Evolutionary conservation across 345 rosid genomes (phyloP).

Genomic region (Rhodamnia argentea): DNA sequence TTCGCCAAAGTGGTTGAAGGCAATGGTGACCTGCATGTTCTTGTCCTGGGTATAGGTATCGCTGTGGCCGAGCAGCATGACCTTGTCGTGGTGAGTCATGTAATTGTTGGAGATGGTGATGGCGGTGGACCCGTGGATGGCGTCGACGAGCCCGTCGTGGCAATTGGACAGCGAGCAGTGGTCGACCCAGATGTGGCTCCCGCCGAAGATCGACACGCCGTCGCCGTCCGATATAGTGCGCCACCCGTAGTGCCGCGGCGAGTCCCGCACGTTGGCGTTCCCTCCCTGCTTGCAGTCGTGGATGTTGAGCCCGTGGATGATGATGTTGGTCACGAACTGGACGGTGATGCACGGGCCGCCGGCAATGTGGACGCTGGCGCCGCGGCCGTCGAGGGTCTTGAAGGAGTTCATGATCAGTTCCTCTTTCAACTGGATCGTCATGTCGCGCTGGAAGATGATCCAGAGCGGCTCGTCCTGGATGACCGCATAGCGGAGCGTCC

Average conservation of each 20-base stretch:
- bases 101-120: constrained; percentile 71
- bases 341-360: constrained; percentile 88
- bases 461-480: constrained; percentile 64
- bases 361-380: constrained; percentile 66
- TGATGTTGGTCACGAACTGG: constrained; percentile 64
- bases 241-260: constrained; percentile 59
- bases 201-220: constrained; percentile 69
- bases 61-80: constrained; percentile 72
- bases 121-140: constrained; percentile 61
- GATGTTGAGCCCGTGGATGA: constrained; percentile 59
- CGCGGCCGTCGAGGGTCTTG: constrained; percentile 76
- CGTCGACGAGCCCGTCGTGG: constrained; percentile 62
- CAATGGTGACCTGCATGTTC: constrained; percentile 83
- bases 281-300: constrained; percentile 86
- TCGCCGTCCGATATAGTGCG: constrained; percentile 78
- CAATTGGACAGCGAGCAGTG: constrained; percentile 71
- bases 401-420: constrained; percentile 78
- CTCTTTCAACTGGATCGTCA: constrained; percentile 67
- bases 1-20: constrained; percentile 83
- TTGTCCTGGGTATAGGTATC: constrained; percentile 55
- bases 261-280: constrained; percentile 58
- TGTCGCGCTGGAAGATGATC: constrained; percentile 68
- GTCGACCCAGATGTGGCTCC: constrained; percentile 81
- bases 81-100: constrained; percentile 80
- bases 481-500: constrained; percentile 63